Base-by-base conservation (phyloP, 805 yeast species). In the Hanseniaspora clermontiae region DNA sequence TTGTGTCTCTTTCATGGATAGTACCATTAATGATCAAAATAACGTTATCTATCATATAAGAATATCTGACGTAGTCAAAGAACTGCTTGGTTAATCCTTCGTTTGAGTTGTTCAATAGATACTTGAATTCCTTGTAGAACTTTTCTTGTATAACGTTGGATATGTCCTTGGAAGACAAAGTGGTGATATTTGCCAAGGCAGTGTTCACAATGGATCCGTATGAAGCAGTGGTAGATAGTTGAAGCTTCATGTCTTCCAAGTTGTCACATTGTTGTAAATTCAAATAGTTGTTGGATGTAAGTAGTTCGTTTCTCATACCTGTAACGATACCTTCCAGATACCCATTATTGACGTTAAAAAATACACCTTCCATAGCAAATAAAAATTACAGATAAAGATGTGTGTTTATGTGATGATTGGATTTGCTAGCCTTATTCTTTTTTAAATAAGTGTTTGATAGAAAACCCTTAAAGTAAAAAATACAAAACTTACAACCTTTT, bases 21-120 rank as follows among this genome's bases (percentile, higher is more conserved):
- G 98, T 89, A 24, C 99, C 99, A 1, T 97, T 90, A 66, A 93
- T 91, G 84, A 93, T 85, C 65, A 93, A 76, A 27, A 93, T 87
- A 42, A 93, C 96, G 69, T 93, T 93, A 72, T 93, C 98, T 66
- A 93, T 95, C 99, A 93, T 93, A 72, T 95, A 93, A 11, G 97
- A 95, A 67, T 90, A 93, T 48, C 95, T 84, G 67, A 95, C 88
- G 68, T 74, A 95, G 68, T 95, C 96, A 81, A 93, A 77, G 66
- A 91, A 89, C 68, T 82, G 80, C 45, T 87, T 74, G 65, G 91
- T 73, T 37, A 83, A 84, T 59, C 88, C 89, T 42, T 56, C 58
- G 38, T 84, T 82, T 5, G 96, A 82, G 69, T 91, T 96, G 47
- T 85, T 78, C 61, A 85, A 81, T 56, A 93, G 76, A 70, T 89